These are phyloP conservation scores for Serendipita sp. DNA, from an alignment of 768 basidiomycete species.

Conservation along the genomic window DNA sequence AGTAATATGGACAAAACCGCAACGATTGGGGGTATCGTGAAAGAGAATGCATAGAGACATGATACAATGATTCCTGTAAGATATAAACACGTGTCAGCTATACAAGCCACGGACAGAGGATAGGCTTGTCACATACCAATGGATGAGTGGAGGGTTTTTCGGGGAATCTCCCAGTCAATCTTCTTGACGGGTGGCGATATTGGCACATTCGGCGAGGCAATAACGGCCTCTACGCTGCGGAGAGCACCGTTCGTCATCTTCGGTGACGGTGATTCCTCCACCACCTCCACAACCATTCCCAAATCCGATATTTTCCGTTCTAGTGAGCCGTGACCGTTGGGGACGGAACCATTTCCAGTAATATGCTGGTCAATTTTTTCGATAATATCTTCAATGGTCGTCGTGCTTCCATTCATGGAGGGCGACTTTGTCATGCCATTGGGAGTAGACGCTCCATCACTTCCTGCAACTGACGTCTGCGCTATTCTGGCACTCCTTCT, in stretches of 20 bases:
- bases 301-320: not conserved
- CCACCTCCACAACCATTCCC: too few species aligned
- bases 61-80: slow-evolving; percentile 46
- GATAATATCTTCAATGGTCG: not conserved
- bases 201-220: not conserved
- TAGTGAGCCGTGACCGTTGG: not conserved
- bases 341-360: not conserved
- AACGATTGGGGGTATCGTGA: slow-evolving; percentile 36
- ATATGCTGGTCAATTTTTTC: not conserved
- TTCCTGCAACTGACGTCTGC: not conserved
- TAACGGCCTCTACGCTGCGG: not conserved
- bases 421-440: not conserved
- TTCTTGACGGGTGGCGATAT: slow-evolving; percentile 7
- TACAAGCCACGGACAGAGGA: not conserved
- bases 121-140: slow-evolving; percentile 44
- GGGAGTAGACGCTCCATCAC: not conserved
- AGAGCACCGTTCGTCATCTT: too few species aligned
- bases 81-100: slow-evolving; percentile 7
- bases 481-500: not conserved
- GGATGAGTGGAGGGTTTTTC: slow-evolving; percentile 74
- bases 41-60: slow-evolving; percentile 37
- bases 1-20: slow-evolving; percentile 49
- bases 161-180: slow-evolving; percentile 80
- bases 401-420: not conserved
- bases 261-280: too few species aligned